phyloP scores from a whole-genome alignment of 441 rosid genomes.

The Dalechampia spathulata region DNA sequence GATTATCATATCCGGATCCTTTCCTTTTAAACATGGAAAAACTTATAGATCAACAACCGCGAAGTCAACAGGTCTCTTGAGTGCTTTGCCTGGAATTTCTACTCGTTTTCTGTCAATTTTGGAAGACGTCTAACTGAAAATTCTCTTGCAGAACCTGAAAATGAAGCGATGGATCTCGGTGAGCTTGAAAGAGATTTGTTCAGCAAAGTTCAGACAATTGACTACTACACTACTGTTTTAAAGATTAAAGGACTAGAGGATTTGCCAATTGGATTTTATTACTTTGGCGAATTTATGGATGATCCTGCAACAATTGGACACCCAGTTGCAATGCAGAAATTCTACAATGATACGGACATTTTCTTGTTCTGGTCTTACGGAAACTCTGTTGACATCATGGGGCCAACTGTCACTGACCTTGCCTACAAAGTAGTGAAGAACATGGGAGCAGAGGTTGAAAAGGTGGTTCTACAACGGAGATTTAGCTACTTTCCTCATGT shows the following conservation, averaged over 20 bases:
- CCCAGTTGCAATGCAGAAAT: slow-evolving; percentile 75
- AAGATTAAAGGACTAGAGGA: slow-evolving; percentile 53
- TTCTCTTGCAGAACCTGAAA: slow-evolving; percentile 37
- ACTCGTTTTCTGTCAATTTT: neutral
- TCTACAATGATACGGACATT: slow-evolving; percentile 52
- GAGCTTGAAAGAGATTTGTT: slow-evolving; percentile 50
- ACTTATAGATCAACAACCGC: slow-evolving; percentile 42
- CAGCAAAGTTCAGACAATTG: slow-evolving; percentile 56
- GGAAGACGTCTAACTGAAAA: slow-evolving; percentile 8
- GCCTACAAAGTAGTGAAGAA: slow-evolving; percentile 33
- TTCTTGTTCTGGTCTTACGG: slow-evolving; percentile 76
- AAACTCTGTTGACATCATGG: slow-evolving; percentile 36
- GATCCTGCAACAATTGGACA: slow-evolving; percentile 58
- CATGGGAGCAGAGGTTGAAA: slow-evolving; percentile 49
- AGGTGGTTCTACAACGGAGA: slow-evolving; percentile 47
- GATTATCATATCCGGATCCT: slow-evolving; percentile 52
- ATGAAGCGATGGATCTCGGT: slow-evolving; percentile 36
- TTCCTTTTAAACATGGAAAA: slow-evolving; percentile 43
- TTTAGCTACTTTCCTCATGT: slow-evolving; percentile 72
- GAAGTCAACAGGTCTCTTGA: slow-evolving; percentile 32
- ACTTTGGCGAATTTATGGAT: slow-evolving; percentile 59
- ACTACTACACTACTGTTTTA: slow-evolving; percentile 59
- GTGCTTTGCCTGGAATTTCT: neutral
- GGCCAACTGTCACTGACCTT: slow-evolving; percentile 37
- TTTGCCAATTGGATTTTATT: slow-evolving; percentile 56